Percentiles rank a stretch among this genome's conserved stretches.
phyloP scores from a whole-genome alignment of 2,329 filamentous ascomycete genomes.

The Talaromyces sp. region DNA sequence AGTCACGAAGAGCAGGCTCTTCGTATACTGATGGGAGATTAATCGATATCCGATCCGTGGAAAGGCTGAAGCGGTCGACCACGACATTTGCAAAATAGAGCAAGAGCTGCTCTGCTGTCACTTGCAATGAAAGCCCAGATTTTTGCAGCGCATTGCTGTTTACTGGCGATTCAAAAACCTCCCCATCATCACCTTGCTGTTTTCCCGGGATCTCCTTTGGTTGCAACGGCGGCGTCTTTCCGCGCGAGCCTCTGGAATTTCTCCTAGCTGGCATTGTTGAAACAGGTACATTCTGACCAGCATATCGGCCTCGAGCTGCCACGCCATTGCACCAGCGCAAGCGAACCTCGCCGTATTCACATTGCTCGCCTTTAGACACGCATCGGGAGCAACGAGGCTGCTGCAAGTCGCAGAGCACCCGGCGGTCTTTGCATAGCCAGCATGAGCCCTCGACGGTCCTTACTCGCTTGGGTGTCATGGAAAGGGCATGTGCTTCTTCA shows the following conservation, averaged over 20 bases:
- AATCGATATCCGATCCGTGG: constrained; percentile 7
- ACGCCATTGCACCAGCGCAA: constrained; percentile 38
- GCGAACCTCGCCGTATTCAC: constrained; percentile 35
- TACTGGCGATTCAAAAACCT: not conserved
- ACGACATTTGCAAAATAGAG: constrained; percentile 13
- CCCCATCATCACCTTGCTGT: not conserved
- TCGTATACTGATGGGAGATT: constrained; percentile 11
- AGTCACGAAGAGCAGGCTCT: constrained; percentile 11
- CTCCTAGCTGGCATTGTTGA: not conserved
- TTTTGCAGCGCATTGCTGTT: not conserved
- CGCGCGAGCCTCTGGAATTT: not conserved
- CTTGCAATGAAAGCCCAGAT: not conserved
- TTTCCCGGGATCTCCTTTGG: not conserved
- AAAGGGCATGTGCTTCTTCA: not conserved
- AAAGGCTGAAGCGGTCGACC: constrained; percentile 12
- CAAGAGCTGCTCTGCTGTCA: constrained; percentile 11
- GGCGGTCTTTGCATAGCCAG: constrained; percentile 41
- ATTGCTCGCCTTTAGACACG: constrained; percentile 14
- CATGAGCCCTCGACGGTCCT: constrained; percentile 37
- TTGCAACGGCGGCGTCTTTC: not conserved
- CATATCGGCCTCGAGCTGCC: constrained; percentile 14
- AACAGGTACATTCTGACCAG: constrained; percentile 10
- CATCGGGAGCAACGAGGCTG: constrained; percentile 36
- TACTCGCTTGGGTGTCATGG: constrained; percentile 18
- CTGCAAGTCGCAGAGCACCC: constrained; percentile 39